A percentile compares a stretch with the other conserved stretches of the same genome.
Conservation (phyloP, 2,329 filamentous ascomycete species). For the Paecilomyces sp. region DNA sequence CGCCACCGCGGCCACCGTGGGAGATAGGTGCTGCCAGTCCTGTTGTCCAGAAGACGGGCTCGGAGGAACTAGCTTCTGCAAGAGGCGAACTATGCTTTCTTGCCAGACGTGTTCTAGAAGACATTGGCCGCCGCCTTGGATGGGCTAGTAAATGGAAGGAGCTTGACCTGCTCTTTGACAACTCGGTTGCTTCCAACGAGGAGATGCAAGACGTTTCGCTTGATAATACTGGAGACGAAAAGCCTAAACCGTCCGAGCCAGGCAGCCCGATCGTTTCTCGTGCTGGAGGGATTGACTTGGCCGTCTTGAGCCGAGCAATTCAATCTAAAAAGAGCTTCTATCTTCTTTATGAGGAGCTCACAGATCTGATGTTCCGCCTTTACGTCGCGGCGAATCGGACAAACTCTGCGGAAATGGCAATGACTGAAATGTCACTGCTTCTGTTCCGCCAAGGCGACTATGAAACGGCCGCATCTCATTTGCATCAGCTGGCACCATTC, state of each 20-base stretch:
- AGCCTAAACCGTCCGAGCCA: slow-evolving; percentile 6
- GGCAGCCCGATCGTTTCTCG: slow-evolving; percentile 12
- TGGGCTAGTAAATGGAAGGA: slow-evolving; percentile 74
- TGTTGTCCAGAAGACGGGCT: slow-evolving; percentile 45
- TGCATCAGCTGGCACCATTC: slow-evolving; percentile 69
- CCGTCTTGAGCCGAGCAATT: slow-evolving; percentile 55
- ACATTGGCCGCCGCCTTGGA: slow-evolving; percentile 60
- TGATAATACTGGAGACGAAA: slow-evolving; percentile 16
- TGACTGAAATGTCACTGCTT: slow-evolving; percentile 79
- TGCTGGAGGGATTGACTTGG: slow-evolving; percentile 46
- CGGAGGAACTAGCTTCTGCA: slow-evolving; percentile 74
- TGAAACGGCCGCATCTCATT: slow-evolving; percentile 65
- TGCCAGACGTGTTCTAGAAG: slow-evolving; percentile 71
- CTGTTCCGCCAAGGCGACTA: slow-evolving; percentile 73
- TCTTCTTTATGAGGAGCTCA: slow-evolving; percentile 66
- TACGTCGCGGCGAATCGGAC: slow-evolving; percentile 71
- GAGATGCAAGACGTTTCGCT: slow-evolving; percentile 29
- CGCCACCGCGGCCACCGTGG: slow-evolving; percentile 40
- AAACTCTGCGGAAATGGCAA: slow-evolving; percentile 68
- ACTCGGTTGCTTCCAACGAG: slow-evolving; percentile 18
- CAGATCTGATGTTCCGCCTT: slow-evolving; percentile 74
- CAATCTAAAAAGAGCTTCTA: slow-evolving; percentile 59
- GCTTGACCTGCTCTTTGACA: slow-evolving; percentile 38
- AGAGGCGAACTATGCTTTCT: slow-evolving; percentile 76
- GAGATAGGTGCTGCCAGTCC: slow-evolving; percentile 34